phyloP scores from a whole-genome alignment of 495 filamentous ascomycete species.

The Haplographium delicatum region DNA sequence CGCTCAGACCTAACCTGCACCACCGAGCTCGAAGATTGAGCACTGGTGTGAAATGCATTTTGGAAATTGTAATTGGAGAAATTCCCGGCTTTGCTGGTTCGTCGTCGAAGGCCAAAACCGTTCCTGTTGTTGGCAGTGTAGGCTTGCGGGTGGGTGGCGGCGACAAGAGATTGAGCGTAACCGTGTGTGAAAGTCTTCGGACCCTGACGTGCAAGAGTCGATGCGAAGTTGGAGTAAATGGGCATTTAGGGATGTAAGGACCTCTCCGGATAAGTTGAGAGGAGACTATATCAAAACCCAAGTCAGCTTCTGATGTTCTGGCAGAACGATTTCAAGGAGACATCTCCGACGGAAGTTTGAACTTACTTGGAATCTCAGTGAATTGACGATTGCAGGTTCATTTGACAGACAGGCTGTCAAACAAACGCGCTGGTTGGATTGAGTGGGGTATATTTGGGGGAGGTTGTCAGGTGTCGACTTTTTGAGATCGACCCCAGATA shows the following conservation, averaged over 20 bases:
- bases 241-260: slow-evolving; percentile 50
- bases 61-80: slow-evolving; percentile 58
- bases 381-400: slow-evolving; percentile 60
- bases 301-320: slow-evolving; percentile 28
- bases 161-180: slow-evolving; percentile 96
- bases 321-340: too few species aligned
- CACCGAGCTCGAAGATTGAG: slow-evolving; percentile 27
- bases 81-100: slow-evolving; percentile 45
- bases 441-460: slow-evolving; percentile 14
- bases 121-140: slow-evolving; percentile 63
- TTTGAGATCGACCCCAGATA: slow-evolving; percentile 24
- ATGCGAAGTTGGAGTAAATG: slow-evolving; percentile 52
- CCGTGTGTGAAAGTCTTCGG: slow-evolving; percentile 95
- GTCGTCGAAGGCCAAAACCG: slow-evolving; percentile 35
- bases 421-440: slow-evolving; percentile 46
- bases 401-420: slow-evolving; percentile 64
- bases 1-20: slow-evolving; percentile 39
- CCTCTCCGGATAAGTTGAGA: slow-evolving; percentile 26
- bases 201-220: slow-evolving; percentile 95
- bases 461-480: slow-evolving; percentile 17
- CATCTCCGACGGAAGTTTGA: neutral
- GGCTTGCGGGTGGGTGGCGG: slow-evolving; percentile 81
- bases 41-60: slow-evolving; percentile 62
- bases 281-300: slow-evolving; percentile 35
- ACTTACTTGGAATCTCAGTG: slow-evolving; percentile 24